Evolutionary conservation across 1,284 basidiomycete species (phyloP).

Genomic region (Coriolopsis trogii): DNA sequence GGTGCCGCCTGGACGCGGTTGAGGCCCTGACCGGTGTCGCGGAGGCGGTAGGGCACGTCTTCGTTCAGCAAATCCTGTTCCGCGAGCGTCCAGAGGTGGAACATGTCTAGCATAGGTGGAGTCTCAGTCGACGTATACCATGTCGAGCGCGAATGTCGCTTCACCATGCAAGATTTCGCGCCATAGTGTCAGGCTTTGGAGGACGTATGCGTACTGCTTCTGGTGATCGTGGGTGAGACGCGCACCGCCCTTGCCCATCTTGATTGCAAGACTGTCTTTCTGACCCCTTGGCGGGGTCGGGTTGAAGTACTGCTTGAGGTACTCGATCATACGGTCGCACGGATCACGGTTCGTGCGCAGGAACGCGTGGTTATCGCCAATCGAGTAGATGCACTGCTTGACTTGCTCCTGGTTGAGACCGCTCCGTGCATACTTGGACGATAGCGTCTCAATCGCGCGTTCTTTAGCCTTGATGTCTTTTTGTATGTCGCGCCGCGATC

Average conservation of each 20-base stretch:
- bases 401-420: slow-evolving; percentile 64
- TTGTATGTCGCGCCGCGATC: slow-evolving; percentile 72
- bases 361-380: slow-evolving; percentile 86
- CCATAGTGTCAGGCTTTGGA: slow-evolving; percentile 84
- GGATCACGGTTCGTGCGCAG: slow-evolving; percentile 80
- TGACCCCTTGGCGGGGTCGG: slow-evolving; percentile 63
- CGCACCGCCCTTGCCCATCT: slow-evolving; percentile 75
- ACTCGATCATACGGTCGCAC: slow-evolving; percentile 78
- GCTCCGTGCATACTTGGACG: slow-evolving; percentile 59
- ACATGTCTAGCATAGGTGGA: slow-evolving; percentile 63
- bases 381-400: slow-evolving; percentile 79
- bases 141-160: no score
- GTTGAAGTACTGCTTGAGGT: slow-evolving; percentile 75
- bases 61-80: slow-evolving; percentile 80
- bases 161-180: slow-evolving; percentile 78
- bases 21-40: slow-evolving; percentile 82
- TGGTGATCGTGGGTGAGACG: slow-evolving; percentile 79
- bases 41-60: slow-evolving; percentile 69
- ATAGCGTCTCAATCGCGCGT: slow-evolving; percentile 74
- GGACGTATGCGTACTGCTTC: slow-evolving; percentile 80
- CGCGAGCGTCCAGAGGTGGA: slow-evolving; percentile 78
- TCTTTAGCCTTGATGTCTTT: slow-evolving; percentile 81
- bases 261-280: slow-evolving; percentile 71
- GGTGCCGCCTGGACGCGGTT: slow-evolving; percentile 83
- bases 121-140: background rate